phyloP scores from a whole-genome alignment of 805 yeast species.

The Lipomyces anomalus region DNA sequence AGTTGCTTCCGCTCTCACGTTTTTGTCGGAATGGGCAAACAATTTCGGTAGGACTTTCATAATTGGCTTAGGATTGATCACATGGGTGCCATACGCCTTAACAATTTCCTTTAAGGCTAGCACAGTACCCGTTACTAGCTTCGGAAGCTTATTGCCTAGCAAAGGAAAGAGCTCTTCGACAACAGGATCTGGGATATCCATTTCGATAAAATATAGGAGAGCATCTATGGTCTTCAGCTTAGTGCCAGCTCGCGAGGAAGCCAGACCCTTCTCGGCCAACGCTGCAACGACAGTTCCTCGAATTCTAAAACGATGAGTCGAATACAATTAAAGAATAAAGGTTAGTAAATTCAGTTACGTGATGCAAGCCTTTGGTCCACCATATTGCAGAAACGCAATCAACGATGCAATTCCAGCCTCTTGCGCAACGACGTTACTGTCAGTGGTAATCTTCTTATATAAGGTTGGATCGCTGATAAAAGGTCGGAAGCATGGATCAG shows the following conservation, averaged over 20 bases:
- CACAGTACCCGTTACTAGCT: slow-evolving; percentile 64
- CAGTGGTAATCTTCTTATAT: slow-evolving; percentile 57
- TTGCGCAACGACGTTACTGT: slow-evolving; percentile 85
- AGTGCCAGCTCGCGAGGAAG: slow-evolving; percentile 70
- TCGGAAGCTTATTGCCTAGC: slow-evolving; percentile 62
- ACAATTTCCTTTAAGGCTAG: slow-evolving; percentile 53
- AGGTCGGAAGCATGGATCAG: slow-evolving; percentile 50
- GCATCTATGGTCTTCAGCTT: slow-evolving; percentile 60
- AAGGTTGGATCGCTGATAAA: slow-evolving; percentile 50
- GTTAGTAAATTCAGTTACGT: slow-evolving; percentile 18
- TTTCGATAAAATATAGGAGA: slow-evolving; percentile 56
- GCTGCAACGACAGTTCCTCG: slow-evolving; percentile 37
- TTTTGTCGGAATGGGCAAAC: slow-evolving; percentile 80
- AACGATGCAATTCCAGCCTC: slow-evolving; percentile 68
- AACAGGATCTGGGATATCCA: slow-evolving; percentile 58
- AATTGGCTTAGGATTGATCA: slow-evolving; percentile 52
- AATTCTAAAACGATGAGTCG: slow-evolving; percentile 27
- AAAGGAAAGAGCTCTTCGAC: slow-evolving; percentile 63
- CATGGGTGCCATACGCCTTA: slow-evolving; percentile 56
- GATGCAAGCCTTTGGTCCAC: slow-evolving; percentile 43
- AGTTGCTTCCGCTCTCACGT: slow-evolving; percentile 75
- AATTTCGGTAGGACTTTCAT: slow-evolving; percentile 57
- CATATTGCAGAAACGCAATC: slow-evolving; percentile 49
- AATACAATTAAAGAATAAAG: slow-evolving; percentile 1
- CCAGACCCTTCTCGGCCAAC: slow-evolving; percentile 75